Percentiles rank a stretch among this genome's conserved stretches.
Conservation (phyloP, 2,329 filamentous ascomycete genomes). For the Colletotrichum echinochloae region DNA sequence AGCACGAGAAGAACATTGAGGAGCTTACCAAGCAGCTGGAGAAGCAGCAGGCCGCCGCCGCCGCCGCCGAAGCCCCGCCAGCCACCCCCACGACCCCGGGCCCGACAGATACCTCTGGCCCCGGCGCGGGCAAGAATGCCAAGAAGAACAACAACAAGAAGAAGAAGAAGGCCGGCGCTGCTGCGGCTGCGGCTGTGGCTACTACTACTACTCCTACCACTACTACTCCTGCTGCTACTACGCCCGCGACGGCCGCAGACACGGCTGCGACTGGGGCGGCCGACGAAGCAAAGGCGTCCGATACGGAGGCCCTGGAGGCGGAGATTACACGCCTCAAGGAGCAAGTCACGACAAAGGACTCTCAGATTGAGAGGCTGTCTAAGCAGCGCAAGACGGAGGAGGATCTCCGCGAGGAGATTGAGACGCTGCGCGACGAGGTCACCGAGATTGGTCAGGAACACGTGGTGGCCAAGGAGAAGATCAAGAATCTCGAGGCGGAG, state of each 20-base stretch:
- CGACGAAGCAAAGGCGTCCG: conserved; percentile 44
- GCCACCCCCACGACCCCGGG: conserved; percentile 34
- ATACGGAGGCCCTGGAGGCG: conserved; percentile 56
- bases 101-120: conserved; percentile 43
- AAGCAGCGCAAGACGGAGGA: conserved; percentile 81
- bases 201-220: neutral
- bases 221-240: conserved; percentile 21
- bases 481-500: conserved; percentile 77
- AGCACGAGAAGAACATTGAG: conserved; percentile 55
- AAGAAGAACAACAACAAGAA: conserved; percentile 86
- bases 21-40: conserved; percentile 54
- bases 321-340: conserved; percentile 64
- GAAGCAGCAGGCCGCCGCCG: conserved; percentile 32
- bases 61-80: conserved; percentile 41
- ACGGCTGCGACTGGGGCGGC: conserved; percentile 48
- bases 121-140: conserved; percentile 40
- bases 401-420: conserved; percentile 85
- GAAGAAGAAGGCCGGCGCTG: conserved; percentile 81
- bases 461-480: conserved; percentile 83
- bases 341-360: conserved; percentile 73
- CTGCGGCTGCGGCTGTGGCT: conserved; percentile 44
- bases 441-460: conserved; percentile 84
- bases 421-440: conserved; percentile 83
- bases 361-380: conserved; percentile 77
- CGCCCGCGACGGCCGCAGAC: conserved; percentile 46